Evolutionary conservation across 179 eudicot genomes (phyloP).

Genomic region (Spinacia oleracea): DNA sequence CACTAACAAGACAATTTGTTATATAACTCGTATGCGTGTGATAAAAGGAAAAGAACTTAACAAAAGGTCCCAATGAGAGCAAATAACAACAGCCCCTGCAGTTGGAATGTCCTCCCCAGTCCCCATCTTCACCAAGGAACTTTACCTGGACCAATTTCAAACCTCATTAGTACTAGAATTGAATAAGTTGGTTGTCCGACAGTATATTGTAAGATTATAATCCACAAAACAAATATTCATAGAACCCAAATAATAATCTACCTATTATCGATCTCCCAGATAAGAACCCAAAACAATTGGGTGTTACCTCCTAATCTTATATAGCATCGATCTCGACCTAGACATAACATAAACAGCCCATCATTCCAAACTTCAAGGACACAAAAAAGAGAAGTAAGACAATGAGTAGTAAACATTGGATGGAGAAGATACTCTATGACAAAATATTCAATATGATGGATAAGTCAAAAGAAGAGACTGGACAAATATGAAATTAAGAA

Average conservation of each 20-base stretch:
- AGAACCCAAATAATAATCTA: no score
- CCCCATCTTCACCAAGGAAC: constrained; percentile 95
- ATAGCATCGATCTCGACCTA: no score
- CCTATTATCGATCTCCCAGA: no score
- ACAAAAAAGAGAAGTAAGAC: not conserved
- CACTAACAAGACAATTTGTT: not conserved
- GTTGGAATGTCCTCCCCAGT: constrained; percentile 67
- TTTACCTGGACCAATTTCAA: constrained; percentile 56
- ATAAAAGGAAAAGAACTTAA: constrained; percentile 39
- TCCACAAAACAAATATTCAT: no score
- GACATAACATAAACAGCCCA: no score
- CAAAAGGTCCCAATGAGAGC: constrained; percentile 99
- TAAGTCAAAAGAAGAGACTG: not conserved
- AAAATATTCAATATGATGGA: not conserved
- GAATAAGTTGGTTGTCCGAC: constrained; percentile 1
- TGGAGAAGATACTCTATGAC: not conserved
- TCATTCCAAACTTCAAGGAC: no score
- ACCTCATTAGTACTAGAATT: not conserved
- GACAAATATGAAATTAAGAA: not conserved
- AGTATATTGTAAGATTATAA: no score
- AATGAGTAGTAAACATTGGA: not conserved
- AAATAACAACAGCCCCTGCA: constrained; percentile 89
- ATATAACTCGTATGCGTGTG: not conserved
- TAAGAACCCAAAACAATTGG: no score
- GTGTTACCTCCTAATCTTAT: no score